phyloP scores from a whole-genome alignment of 2,329 filamentous ascomycete genomes.

The Penicillium verrucosum region DNA sequence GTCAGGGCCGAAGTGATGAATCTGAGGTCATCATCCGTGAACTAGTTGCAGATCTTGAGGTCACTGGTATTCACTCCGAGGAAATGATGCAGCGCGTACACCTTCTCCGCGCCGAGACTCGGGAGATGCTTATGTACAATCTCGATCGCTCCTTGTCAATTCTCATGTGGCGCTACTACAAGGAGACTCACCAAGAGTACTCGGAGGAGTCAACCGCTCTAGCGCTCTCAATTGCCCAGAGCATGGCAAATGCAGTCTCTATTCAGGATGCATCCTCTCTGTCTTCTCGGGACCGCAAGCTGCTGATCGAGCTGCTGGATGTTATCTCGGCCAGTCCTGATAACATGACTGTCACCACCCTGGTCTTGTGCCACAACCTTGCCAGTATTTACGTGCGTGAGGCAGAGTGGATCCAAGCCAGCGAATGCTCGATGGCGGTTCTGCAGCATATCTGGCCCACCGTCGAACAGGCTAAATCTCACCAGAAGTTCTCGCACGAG shows the following conservation, averaged over 20 bases:
- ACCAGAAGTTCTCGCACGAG: conserved; percentile 29
- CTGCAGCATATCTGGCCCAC: conserved; percentile 34
- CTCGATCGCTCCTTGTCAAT: conserved; percentile 32
- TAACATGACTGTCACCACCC: conserved; percentile 25
- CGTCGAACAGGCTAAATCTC: conserved; percentile 29
- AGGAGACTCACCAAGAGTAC: conserved; percentile 30
- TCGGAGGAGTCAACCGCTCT: conserved; percentile 28
- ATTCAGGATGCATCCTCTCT: conserved; percentile 22
- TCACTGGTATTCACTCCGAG: conserved; percentile 29
- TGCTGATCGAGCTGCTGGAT: conserved; percentile 33
- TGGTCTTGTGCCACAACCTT: conserved; percentile 33
- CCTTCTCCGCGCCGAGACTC: conserved; percentile 30
- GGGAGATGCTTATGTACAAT: conserved; percentile 31
- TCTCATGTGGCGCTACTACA: conserved; percentile 37
- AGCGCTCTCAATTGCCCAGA: conserved; percentile 29
- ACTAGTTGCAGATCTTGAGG: conserved; percentile 33
- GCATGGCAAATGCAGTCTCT: conserved; percentile 22
- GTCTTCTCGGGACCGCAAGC: conserved; percentile 26
- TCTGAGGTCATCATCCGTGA: conserved; percentile 33
- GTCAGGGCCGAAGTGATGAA: conserved; percentile 29
- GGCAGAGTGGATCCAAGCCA: conserved; percentile 31
- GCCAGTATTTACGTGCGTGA: conserved; percentile 32
- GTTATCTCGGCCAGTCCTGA: conserved; percentile 29
- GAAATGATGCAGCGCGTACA: conserved; percentile 34
- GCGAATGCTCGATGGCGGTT: conserved; percentile 29